Percentiles rank a stretch among this genome's conserved stretches.
phyloP scores from a whole-genome alignment of 495 filamentous ascomycete genomes.

The Tetracladium marchalianum region DNA sequence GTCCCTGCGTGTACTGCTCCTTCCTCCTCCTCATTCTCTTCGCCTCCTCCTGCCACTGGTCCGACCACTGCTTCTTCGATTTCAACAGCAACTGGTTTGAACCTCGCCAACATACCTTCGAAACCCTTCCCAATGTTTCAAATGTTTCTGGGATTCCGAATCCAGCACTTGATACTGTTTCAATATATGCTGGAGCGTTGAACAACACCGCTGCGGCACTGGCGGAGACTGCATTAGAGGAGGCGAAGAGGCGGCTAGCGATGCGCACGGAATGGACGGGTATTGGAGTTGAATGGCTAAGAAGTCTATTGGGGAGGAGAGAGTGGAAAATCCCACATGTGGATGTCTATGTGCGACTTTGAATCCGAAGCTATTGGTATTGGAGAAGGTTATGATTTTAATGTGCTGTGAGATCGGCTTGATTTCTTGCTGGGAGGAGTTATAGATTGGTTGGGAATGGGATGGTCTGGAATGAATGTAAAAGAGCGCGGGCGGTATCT shows the following conservation, averaged over 20 bases:
- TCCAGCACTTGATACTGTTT: conserved; percentile 12
- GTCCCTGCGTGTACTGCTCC: conserved; percentile 87
- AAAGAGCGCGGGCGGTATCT: background rate
- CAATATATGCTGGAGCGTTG: conserved; percentile 34
- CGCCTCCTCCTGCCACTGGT: conserved; percentile 84
- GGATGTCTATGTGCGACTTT: conserved; percentile 62
- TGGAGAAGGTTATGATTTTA: background rate
- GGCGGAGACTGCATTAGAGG: conserved; percentile 55
- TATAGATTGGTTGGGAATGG: background rate
- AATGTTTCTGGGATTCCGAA: conserved; percentile 12
- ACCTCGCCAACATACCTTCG: conserved; percentile 26
- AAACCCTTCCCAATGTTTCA: conserved; percentile 2
- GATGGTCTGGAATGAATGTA: background rate
- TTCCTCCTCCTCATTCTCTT: conserved; percentile 82
- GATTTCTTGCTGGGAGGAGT: background rate
- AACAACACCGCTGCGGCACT: conserved; percentile 61
- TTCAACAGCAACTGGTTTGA: conserved; percentile 77
- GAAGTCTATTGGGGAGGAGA: conserved; percentile 60
- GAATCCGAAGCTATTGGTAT: background rate
- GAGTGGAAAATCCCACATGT: conserved; percentile 81
- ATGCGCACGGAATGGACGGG: conserved; percentile 62
- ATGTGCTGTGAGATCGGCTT: background rate
- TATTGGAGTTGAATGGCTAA: conserved; percentile 71
- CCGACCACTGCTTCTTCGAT: conserved; percentile 82
- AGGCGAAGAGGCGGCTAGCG: conserved; percentile 38